A percentile compares a stretch with the other conserved stretches of the same genome.
Conservation (phyloP, 805 yeast genomes). For the Candida loeiensis region DNA sequence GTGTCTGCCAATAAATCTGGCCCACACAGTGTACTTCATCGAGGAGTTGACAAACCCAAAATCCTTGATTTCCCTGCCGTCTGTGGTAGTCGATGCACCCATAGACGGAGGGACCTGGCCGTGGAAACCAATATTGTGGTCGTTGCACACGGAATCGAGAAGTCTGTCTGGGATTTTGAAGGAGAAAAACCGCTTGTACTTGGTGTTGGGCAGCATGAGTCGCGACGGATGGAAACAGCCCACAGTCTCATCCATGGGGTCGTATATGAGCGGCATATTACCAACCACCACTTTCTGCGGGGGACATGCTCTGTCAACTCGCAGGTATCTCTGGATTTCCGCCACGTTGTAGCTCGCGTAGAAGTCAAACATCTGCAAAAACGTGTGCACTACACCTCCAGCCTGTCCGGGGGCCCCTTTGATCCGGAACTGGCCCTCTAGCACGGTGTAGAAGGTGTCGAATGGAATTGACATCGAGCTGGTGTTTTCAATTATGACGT, state of each 20-base stretch:
- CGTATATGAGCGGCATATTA: slow-evolving; percentile 11
- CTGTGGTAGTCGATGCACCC: slow-evolving; percentile 19
- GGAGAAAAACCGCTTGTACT: slow-evolving; percentile 39
- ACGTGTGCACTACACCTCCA: slow-evolving; percentile 21
- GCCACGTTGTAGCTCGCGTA: slow-evolving; percentile 41
- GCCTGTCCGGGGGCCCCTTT: slow-evolving; percentile 9
- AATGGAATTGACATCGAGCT: slow-evolving; percentile 29
- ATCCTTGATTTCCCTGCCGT: slow-evolving; percentile 19
- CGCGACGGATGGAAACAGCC: slow-evolving; percentile 23
- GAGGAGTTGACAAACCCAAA: slow-evolving; percentile 25
- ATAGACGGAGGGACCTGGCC: slow-evolving; percentile 33
- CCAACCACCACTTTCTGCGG: slow-evolving; percentile 15
- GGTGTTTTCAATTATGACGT: slow-evolving; percentile 28
- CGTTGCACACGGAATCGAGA: slow-evolving; percentile 31
- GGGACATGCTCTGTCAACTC: slow-evolving; percentile 31
- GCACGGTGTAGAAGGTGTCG: slow-evolving; percentile 37
- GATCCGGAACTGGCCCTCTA: slow-evolving; percentile 30
- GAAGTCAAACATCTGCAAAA: slow-evolving; percentile 40
- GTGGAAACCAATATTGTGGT: slow-evolving; percentile 35
- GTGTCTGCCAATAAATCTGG: slow-evolving; percentile 38
- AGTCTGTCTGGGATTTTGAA: slow-evolving; percentile 37
- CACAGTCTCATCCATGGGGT: slow-evolving; percentile 31
- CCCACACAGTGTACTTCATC: slow-evolving; percentile 31
- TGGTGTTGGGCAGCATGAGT: slow-evolving; percentile 27
- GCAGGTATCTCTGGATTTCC: slow-evolving; percentile 29